These are phyloP conservation scores for Botryobasidium botryosum DNA, from an alignment of 768 basidiomycete genomes.

Conservation along the genomic window DNA sequence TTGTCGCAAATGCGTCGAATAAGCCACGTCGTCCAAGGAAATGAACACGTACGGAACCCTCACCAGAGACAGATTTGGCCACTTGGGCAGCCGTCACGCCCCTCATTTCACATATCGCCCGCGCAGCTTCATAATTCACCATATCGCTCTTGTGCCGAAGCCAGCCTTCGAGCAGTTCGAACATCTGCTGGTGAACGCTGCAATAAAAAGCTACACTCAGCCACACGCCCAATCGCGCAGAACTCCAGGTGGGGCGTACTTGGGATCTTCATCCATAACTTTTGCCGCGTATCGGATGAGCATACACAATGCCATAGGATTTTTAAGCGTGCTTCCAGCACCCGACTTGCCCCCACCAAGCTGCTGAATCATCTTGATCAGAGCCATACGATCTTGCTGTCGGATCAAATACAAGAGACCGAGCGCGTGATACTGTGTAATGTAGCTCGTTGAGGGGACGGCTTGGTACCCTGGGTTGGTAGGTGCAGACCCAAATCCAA, in stretches of 20 bases:
- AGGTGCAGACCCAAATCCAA: conserved; percentile 48
- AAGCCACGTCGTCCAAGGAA: no score
- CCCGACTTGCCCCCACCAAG: conserved; percentile 79
- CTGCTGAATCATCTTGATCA: conserved; percentile 99
- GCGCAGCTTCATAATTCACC: conserved; percentile 98
- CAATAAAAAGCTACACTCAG: conserved; percentile 2
- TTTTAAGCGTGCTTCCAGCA: conserved; percentile 71
- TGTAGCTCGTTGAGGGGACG: conserved; percentile 75
- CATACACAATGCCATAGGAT: conserved; percentile 96
- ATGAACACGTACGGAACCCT: no score
- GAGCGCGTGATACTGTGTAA: conserved; percentile 93
- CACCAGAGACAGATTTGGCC: conserved; percentile 77
- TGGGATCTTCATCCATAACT: conserved; percentile 96
- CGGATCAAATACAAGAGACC: conserved; percentile 88
- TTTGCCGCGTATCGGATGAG: conserved; percentile 96
- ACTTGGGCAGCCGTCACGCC: conserved; percentile 62
- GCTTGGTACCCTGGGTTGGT: conserved; percentile 51
- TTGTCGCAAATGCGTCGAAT: no score
- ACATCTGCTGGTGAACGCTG: conserved; percentile 83
- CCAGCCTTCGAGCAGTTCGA: conserved; percentile 88
- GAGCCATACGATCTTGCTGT: conserved; percentile 96
- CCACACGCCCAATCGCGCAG: not conserved
- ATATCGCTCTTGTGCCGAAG: conserved; percentile 98
- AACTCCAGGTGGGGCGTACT: conserved; percentile 33
- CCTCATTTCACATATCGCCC: conserved; percentile 94